Conservation (phyloP, 2,329 filamentous ascomycete genomes). For the Fusarium graminum region DNA sequence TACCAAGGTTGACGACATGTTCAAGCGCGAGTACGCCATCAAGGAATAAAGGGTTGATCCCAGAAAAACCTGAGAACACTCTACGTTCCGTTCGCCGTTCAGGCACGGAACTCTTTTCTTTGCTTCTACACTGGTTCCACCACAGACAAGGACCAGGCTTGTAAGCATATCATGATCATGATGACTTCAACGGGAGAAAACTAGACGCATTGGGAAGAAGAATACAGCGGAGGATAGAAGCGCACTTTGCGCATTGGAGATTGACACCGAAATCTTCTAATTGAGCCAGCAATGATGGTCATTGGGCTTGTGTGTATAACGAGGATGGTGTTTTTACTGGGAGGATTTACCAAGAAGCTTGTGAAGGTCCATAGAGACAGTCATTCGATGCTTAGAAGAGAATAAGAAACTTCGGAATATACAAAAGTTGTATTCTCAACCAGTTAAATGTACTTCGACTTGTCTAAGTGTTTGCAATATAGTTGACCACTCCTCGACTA, state of each 20-base stretch:
- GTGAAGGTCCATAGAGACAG: conserved; percentile 41
- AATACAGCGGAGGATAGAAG: conserved; percentile 47
- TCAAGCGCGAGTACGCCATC: conserved; percentile 81
- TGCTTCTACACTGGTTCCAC: conserved; percentile 28
- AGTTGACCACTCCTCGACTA: not conserved
- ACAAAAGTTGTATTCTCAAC: conserved; percentile 40
- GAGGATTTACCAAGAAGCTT: conserved; percentile 39
- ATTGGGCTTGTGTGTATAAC: conserved; percentile 46
- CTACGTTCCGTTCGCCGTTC: conserved; percentile 33
- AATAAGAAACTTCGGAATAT: conserved; percentile 41
- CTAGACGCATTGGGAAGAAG: conserved; percentile 48
- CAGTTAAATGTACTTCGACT: not conserved
- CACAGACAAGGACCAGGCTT: conserved; percentile 24
- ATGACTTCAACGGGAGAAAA: conserved; percentile 42
- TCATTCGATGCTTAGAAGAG: conserved; percentile 39
- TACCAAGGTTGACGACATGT: conserved; percentile 85
- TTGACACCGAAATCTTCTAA: conserved; percentile 42
- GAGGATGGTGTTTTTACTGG: conserved; percentile 39
- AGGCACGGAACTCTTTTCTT: conserved; percentile 32
- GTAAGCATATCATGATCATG: conserved; percentile 43
- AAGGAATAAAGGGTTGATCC: conserved; percentile 69
- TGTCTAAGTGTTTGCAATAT: not conserved
- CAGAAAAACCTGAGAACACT: conserved; percentile 24
- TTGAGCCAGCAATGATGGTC: conserved; percentile 42
- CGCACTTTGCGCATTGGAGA: conserved; percentile 36